Evolutionary conservation across 768 basidiomycete genomes (phyloP), one percentile per base, ranked within the genome.

Genomic region (Russula earlei): DNA sequence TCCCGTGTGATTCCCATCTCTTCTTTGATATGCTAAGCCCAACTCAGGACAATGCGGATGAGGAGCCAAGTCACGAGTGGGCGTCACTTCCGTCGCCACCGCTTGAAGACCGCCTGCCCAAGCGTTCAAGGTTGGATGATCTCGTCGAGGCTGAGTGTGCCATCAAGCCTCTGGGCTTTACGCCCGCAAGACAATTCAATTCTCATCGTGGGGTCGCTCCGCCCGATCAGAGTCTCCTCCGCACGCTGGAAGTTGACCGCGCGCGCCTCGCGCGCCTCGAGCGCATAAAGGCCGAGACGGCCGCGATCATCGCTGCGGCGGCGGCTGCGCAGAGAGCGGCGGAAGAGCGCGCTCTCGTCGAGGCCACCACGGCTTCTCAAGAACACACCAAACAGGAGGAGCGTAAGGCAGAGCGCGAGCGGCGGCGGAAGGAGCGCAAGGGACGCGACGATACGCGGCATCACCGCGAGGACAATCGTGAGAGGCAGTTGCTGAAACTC

Each of bases 401-500:
- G 52, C 55, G 58, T 14, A 62, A 55, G 31, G 67, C 56, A 52
- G 69, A 66, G 60, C 66, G 68, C 29, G 65, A 63, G 52, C 57
- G 62, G 15, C 40, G 47, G 56, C 41, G 57, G 51, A 53, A 54
- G 41, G 43, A 52, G 49, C 17, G 53, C 31, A 59, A 66, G 66
- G 65, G 62, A 36, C 38, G 47, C 40, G 54, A 80, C 64, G 60
- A 70, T 55, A 71, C 77, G 38, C 67, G 76, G 44, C 80, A 84
- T 61, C 79, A 84, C 63, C 83, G 77, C 66, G 82, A 85, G 66
- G 77, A 73, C 4, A 75, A 75, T 48, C 87, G 85, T 75, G 92
- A 96, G 72, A 94, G 92, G 77, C 71, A 80, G 58, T 66, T 96
- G 60, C 66, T 83, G 61, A 90, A 90, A 67, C 76, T 97, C 34